phyloP scores from a whole-genome alignment of 2,329 filamentous ascomycete species.

The Erysiphe neolycopersici region DNA sequence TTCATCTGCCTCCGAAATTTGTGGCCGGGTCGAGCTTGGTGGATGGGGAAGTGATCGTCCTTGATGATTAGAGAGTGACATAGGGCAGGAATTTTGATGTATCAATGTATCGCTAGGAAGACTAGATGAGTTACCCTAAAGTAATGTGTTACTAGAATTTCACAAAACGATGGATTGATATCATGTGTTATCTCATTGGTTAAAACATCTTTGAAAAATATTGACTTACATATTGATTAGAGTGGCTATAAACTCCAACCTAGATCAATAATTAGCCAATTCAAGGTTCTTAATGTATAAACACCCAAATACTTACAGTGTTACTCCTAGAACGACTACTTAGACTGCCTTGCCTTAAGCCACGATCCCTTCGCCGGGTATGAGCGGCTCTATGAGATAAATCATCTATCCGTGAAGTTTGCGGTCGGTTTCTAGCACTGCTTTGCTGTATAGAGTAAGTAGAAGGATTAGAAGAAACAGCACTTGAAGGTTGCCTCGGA shows the following conservation, averaged over 20 bases:
- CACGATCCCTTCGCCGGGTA: conserved; percentile 1
- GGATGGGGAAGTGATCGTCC: neutral
- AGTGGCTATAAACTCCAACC: neutral
- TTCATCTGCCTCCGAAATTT: conserved; percentile 45
- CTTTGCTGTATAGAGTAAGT: conserved; percentile 3
- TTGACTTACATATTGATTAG: neutral
- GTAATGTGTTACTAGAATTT: neutral
- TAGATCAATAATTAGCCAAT: neutral
- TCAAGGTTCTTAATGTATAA: neutral
- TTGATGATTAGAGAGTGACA: conserved; percentile 3
- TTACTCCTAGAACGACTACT: conserved; percentile 8
- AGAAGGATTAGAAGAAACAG: conserved; percentile 1
- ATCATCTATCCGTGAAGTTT: neutral
- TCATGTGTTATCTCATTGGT: too few species aligned
- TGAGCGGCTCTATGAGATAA: conserved; percentile 1
- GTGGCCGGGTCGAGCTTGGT: conserved; percentile 10
- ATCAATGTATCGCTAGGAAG: neutral
- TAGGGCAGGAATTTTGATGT: conserved; percentile 1
- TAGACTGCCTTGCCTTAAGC: conserved; percentile 2
- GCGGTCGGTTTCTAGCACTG: conserved; percentile 1
- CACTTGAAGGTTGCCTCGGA: neutral
- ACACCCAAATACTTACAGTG: conserved; percentile 5
- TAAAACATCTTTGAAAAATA: too few species aligned
- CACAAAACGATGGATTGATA: too few species aligned
- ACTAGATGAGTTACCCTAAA: neutral